Evolutionary conservation across 139 green algal genomes (phyloP).

Genomic region (Auxenochlorella pyrenoidosa): DNA sequence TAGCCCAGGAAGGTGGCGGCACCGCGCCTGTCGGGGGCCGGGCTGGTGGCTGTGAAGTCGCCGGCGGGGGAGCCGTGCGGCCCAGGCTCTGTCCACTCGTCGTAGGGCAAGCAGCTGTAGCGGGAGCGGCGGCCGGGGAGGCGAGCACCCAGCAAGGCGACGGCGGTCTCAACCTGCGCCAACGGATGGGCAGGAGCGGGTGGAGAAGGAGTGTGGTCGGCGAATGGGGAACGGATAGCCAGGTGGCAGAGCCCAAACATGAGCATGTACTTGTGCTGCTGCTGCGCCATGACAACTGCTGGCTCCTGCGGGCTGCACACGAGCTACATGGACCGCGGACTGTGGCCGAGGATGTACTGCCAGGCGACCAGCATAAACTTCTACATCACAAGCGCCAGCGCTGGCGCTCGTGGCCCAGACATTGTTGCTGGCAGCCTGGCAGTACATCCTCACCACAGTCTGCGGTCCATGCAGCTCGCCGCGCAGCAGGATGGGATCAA

Average conservation of each 20-base stretch:
- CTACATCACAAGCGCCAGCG: too few species aligned
- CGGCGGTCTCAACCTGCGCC: constrained; percentile 29
- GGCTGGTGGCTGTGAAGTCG: constrained; percentile 4
- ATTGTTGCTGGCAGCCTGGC: too few species aligned
- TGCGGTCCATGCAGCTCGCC: too few species aligned
- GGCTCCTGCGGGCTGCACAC: background rate
- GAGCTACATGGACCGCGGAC: background rate
- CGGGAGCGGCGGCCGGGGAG: background rate
- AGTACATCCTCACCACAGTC: too few species aligned
- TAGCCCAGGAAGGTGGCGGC: background rate
- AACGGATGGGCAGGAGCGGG: background rate
- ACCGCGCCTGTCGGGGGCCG: background rate
- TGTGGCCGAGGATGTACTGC: too few species aligned
- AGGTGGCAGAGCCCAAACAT: too few species aligned
- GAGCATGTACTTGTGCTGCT: too few species aligned
- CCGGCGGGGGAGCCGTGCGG: background rate
- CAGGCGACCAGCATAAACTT: too few species aligned
- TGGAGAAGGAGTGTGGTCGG: background rate
- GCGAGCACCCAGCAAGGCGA: background rate
- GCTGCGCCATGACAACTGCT: background rate
- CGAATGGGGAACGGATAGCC: too few species aligned
- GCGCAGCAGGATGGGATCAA: too few species aligned
- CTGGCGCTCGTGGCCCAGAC: too few species aligned
- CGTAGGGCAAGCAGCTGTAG: constrained; percentile 15
- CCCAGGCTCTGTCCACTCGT: background rate